Conservation (phyloP, 495 filamentous ascomycete species). For the Penicillium maclennaniae region DNA sequence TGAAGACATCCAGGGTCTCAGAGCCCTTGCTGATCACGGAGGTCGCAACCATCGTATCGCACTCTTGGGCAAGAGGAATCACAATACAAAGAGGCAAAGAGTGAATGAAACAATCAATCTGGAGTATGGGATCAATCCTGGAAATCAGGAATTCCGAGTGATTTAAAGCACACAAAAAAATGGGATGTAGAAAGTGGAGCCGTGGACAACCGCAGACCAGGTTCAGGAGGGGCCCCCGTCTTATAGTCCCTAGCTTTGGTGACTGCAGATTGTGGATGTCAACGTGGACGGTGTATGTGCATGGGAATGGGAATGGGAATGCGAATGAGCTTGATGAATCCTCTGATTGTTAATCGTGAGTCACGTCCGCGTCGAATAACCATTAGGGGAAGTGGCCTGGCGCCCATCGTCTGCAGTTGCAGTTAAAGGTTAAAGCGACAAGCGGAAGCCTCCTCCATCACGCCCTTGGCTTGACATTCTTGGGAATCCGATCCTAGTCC, state of each 20-base stretch:
- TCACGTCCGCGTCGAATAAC: not conserved
- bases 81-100: not conserved
- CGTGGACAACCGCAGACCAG: conserved; percentile 23
- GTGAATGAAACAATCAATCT: not conserved
- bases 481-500: too few species aligned
- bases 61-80: not conserved
- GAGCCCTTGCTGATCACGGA: conserved; percentile 30
- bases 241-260: conserved; percentile 1
- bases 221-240: conserved; percentile 13
- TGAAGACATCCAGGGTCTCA: conserved; percentile 27
- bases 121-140: not conserved
- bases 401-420: not conserved
- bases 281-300: too few species aligned
- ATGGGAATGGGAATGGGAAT: too few species aligned
- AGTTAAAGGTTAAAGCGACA: not conserved
- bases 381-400: not conserved
- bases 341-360: not conserved
- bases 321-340: not conserved
- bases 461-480: conserved; percentile 33
- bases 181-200: conserved; percentile 24
- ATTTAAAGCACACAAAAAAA: conserved; percentile 6
- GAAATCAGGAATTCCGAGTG: not conserved
- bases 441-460: conserved; percentile 11
- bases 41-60: conserved; percentile 17
- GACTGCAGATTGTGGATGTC: too few species aligned